Evolutionary conservation across 192 early-diverging fungal species (phyloP).

Genomic region (Gaertneriomyces semiglobifer): DNA sequence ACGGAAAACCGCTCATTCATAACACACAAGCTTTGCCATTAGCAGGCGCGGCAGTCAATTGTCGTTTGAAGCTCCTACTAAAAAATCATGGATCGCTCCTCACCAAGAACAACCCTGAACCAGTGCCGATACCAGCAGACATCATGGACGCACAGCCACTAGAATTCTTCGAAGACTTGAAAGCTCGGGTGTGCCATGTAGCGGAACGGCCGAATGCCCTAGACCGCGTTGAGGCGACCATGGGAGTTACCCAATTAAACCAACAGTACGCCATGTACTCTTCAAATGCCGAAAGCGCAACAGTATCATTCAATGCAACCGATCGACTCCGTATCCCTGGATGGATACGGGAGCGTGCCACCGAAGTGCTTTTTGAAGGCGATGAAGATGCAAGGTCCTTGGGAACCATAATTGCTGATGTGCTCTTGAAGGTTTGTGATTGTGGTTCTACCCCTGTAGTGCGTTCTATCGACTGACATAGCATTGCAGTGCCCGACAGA

Average conservation of each 20-base stretch:
- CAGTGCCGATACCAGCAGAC: constrained; percentile 38
- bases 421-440: constrained; percentile 43
- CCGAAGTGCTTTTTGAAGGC: constrained; percentile 76
- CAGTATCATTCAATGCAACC: background rate
- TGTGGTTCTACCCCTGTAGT: background rate
- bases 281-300: too few relatives aligned
- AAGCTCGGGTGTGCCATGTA: constrained; percentile 61
- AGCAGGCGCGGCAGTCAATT: constrained; percentile 60
- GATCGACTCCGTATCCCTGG: constrained; percentile 59
- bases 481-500: constrained; percentile 61
- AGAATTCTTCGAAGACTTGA: constrained; percentile 64
- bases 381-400: constrained; percentile 65
- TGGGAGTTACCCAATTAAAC: background rate
- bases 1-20: constrained; percentile 62
- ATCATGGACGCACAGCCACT: constrained; percentile 38
- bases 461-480: background rate
- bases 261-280: too few relatives aligned
- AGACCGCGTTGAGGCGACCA: constrained; percentile 48
- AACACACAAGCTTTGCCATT: constrained; percentile 62
- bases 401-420: constrained; percentile 51
- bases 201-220: constrained; percentile 44
- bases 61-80: constrained; percentile 57
- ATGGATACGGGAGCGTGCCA: constrained; percentile 80
- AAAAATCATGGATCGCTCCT: constrained; percentile 51
- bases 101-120: constrained; percentile 27